Evolutionary conservation across 2,329 filamentous ascomycete species (phyloP), one percentile per base, ranked within the genome.

Genomic region (Gaeumannomyces tritici): DNA sequence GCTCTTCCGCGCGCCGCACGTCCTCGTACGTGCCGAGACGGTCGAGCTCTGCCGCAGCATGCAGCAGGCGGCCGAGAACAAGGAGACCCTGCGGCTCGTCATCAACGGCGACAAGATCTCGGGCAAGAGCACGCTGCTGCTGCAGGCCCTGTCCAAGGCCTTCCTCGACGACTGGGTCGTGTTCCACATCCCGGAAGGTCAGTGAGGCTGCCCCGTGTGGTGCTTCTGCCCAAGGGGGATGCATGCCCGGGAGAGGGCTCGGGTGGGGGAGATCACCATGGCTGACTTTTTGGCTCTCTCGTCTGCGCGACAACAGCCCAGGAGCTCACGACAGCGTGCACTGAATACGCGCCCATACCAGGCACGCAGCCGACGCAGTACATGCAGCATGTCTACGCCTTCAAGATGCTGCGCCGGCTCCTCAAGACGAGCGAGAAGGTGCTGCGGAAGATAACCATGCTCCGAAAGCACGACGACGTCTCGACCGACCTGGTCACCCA

Each of bases 111-210:
- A 85, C 62, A 87, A 83, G 71, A 83, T 87, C 55, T 85, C 88
- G 18, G 95, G 95, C 47, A 99, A 98, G 83, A 96, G 90, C 73
- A 85, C 95, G 68, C 77, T 96, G 70, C 75, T 96, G 70, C 79
- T 96, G 57, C 93, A 98, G 77, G 89, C 89, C 54, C 85, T 96
- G 83, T 80, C 89, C 24, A 88, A 93, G 75, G 93, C 86, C 1
- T 87, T 93, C 67, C 73, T 93, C 70, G 91, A 91, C 73, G 83
- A 89, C 31, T 98, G 93, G 91, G 81, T 96, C 57, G 92, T 98
- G 58, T 82, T 99, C 63, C 89, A 90, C 70, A 82, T 98, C 61
- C 93, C 95, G 51, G 92, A 99, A 77, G 89, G 93, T 96, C 80
- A 69, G 59, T 60, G 31, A 28, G n/a, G 6, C 15, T n/a, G 58